A percentile compares a stretch with the other conserved stretches of the same genome.
These are phyloP conservation scores for Saccharomyces hybrid DNA, from an alignment of 1,139 yeast genomes.

Conservation along the genomic window DNA sequence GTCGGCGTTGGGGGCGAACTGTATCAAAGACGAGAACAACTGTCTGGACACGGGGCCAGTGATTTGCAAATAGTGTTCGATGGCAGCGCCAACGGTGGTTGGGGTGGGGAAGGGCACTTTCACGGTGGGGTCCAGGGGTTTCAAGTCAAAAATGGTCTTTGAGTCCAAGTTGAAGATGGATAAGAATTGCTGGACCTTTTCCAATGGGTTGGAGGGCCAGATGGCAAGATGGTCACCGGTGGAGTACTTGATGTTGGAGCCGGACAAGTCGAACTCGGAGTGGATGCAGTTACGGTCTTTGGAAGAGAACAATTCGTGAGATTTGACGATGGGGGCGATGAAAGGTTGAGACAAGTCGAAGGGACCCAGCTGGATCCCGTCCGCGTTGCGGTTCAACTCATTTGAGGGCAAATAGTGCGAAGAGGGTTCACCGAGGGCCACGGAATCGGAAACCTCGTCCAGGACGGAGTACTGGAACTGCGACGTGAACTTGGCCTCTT, in stretches of 20 bases:
- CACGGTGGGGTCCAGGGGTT: constrained; percentile 66
- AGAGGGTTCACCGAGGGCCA: constrained; percentile 81
- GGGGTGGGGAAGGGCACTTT: constrained; percentile 83
- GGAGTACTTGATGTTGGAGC: constrained; percentile 68
- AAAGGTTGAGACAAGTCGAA: constrained; percentile 79
- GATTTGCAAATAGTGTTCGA: constrained; percentile 83
- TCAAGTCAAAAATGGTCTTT: constrained; percentile 56
- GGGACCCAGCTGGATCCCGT: constrained; percentile 52
- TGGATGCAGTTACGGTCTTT: constrained; percentile 73
- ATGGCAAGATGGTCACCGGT: constrained; percentile 96
- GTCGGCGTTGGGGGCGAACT: constrained; percentile 68
- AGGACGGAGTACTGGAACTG: constrained; percentile 42
- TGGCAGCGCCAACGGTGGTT: constrained; percentile 78
- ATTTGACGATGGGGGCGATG: constrained; percentile 53
- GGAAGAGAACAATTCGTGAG: constrained; percentile 63
- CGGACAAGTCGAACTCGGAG: constrained; percentile 75
- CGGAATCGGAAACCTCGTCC: constrained; percentile 35
- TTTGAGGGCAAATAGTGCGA: constrained; percentile 44
- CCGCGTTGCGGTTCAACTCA: constrained; percentile 19
- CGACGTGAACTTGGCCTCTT: constrained; percentile 71
- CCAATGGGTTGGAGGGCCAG: constrained; percentile 86
- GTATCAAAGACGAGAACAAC: constrained; percentile 64
- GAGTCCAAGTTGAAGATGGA: constrained; percentile 52
- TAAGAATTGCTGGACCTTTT: constrained; percentile 59
- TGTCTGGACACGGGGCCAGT: constrained; percentile 93